Percentiles rank a stretch among this genome's conserved stretches.
These are phyloP conservation scores for Talaromyces sp. DNA, from an alignment of 2,329 filamentous ascomycete genomes.

Conservation along the genomic window DNA sequence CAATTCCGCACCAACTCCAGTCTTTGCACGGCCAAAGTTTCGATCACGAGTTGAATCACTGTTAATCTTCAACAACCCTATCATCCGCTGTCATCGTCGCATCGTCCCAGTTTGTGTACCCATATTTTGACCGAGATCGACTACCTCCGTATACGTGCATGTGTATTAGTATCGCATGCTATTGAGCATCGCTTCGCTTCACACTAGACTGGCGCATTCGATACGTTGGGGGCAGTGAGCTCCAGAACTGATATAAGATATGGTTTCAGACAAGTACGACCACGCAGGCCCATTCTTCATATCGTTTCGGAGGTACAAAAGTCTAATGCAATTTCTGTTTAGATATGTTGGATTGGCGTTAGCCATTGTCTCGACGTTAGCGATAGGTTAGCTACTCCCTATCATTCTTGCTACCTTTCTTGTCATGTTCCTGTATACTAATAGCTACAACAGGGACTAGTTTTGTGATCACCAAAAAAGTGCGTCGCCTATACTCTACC, in stretches of 20 bases:
- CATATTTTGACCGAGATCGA: neutral
- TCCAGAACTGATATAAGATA: slow-evolving; percentile 31
- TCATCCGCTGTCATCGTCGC: slow-evolving; percentile 12
- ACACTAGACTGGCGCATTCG: slow-evolving; percentile 32
- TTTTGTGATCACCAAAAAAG: slow-evolving; percentile 99
- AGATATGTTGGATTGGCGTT: slow-evolving; percentile 48
- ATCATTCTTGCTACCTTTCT: slow-evolving; percentile 17
- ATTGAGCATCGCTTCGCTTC: slow-evolving; percentile 16
- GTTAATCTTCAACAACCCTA: neutral
- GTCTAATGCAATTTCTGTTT: slow-evolving; percentile 12
- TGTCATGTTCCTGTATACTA: neutral
- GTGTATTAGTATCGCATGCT: neutral
- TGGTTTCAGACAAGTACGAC: slow-evolving; percentile 45
- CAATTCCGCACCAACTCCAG: slow-evolving; percentile 16
- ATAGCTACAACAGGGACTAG: slow-evolving; percentile 65
- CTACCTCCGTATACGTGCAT: neutral
- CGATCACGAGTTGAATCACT: slow-evolving; percentile 6
- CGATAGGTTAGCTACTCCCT: slow-evolving; percentile 36
- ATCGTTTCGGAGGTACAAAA: neutral
- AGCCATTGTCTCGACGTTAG: slow-evolving; percentile 48
- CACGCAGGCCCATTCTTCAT: neutral
- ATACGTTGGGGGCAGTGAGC: slow-evolving; percentile 35
- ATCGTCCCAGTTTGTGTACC: neutral
- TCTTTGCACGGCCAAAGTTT: neutral
- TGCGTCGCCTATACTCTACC: slow-evolving; percentile 41